phyloP scores from a whole-genome alignment of 768 basidiomycete genomes.

The Pulveroboletus frians region DNA sequence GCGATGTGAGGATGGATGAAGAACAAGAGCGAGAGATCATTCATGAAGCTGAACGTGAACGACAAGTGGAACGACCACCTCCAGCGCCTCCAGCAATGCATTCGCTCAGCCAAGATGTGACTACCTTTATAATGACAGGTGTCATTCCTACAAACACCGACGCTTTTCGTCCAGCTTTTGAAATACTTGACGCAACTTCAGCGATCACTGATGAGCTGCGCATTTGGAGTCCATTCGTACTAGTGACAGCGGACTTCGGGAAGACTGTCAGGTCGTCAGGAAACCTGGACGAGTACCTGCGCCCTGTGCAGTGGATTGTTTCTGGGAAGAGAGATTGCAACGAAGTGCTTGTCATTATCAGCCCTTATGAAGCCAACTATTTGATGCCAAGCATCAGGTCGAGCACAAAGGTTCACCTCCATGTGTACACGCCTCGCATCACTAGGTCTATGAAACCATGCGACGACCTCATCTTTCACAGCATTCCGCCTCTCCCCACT shows the following conservation, averaged over 20 bases:
- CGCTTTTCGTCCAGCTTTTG: conserved; percentile 18
- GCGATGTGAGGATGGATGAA: conserved; percentile 33
- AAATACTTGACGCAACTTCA: conserved; percentile 7
- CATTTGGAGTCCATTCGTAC: conserved; percentile 17
- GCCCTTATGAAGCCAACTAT: conserved; percentile 37
- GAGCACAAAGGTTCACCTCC: conserved; percentile 33
- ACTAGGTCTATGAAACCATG: conserved; percentile 32
- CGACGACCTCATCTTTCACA: conserved; percentile 28
- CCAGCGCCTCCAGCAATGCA: conserved; percentile 22
- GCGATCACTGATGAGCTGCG: conserved; percentile 13
- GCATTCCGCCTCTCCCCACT: neutral
- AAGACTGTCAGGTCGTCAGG: conserved; percentile 5
- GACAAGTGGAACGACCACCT: conserved; percentile 35
- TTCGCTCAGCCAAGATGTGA: conserved; percentile 18
- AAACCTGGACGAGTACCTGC: conserved; percentile 15
- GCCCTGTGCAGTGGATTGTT: conserved; percentile 29
- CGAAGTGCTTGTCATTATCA: conserved; percentile 27
- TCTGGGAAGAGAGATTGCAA: conserved; percentile 2
- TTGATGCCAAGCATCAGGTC: conserved; percentile 34
- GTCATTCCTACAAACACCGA: conserved; percentile 10
- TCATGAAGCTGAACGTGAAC: conserved; percentile 42
- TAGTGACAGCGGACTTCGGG: conserved; percentile 18
- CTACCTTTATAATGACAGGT: conserved; percentile 28
- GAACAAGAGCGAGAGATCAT: conserved; percentile 48
- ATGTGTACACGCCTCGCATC: conserved; percentile 39